Evolutionary conservation across 495 filamentous ascomycete species (phyloP), one percentile per base, ranked within the genome.

Genomic region (Penicillium flavigenum): DNA sequence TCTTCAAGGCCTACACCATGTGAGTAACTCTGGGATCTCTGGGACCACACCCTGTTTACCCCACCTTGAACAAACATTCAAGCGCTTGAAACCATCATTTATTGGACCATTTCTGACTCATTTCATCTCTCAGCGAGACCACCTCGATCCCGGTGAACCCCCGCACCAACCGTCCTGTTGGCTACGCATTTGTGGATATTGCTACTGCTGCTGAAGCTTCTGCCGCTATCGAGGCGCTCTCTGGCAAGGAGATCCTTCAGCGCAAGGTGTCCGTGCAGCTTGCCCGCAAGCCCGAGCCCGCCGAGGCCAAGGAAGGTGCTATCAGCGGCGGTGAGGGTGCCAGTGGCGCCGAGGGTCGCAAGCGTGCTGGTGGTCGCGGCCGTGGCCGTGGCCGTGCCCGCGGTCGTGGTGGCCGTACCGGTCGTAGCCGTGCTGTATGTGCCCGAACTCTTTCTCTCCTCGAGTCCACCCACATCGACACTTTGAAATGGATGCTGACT

Each of bases 201-300:
- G 92, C 89, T 45, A 96, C 93, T 51, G 90, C 95, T 43, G 83
- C 82, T 57, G 95, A 99, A 78, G 94, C 94, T 55, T 89, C 96
- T 73, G 88, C 90, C 70, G 94, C 94, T 65, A 97, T 99, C 65
- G 80, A 81, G 65, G 89, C 94, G 73, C 88, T 99, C 47, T 97
- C 93, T 58, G 92, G 94, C 69, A 92, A 97, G 78, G 90, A 93
- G 76, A 91, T 99, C 66, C 85, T 96, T 41, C 89, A 96, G 72
- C 91, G 94, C 72, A 97, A 97, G 86, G 94, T 99, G 63, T 97
- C 92, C 7, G 95, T 99, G 52, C 94, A 99, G 81, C 87, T 96
- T 59, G 94, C 94, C 64, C 92, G 92, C 76, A 97, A 96, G 85
- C 94, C 94, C 42, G 93, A 97, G 79, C 80, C 89, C 45, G 82